Evolutionary conservation across 1,284 basidiomycete species (phyloP).

Genomic region (Papiliotrema laurentii): DNA sequence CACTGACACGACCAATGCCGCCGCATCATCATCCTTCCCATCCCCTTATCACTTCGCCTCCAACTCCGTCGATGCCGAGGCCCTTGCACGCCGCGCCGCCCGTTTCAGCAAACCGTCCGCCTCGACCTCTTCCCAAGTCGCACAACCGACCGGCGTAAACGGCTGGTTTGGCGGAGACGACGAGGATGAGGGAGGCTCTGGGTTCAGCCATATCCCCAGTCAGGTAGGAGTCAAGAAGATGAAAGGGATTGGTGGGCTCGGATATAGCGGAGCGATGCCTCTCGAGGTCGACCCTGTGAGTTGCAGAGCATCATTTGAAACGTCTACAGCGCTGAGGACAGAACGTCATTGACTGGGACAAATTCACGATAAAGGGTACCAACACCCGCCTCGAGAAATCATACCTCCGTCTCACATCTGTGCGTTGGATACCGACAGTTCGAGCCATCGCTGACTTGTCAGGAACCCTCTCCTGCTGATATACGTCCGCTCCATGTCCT

Average conservation of each 20-base stretch:
- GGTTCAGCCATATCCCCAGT: slow-evolving; percentile 20
- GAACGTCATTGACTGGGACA: slow-evolving; percentile 98
- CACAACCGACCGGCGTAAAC: slow-evolving; percentile 6
- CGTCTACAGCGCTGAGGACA: slow-evolving; percentile 35
- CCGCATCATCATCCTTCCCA: too few species aligned
- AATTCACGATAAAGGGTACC: slow-evolving; percentile 88
- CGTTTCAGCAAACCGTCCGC: slow-evolving; percentile 29
- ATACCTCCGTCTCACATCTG: slow-evolving; percentile 89
- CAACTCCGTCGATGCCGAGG: slow-evolving; percentile 25
- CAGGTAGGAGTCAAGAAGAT: slow-evolving; percentile 38
- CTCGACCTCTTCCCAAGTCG: neutral
- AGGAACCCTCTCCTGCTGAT: slow-evolving; percentile 92
- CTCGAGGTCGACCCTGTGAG: slow-evolving; percentile 51
- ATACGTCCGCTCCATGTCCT: slow-evolving; percentile 86
- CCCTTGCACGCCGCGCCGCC: slow-evolving; percentile 36
- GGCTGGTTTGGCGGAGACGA: slow-evolving; percentile 27
- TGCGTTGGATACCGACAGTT: slow-evolving; percentile 48
- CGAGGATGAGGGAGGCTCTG: slow-evolving; percentile 12
- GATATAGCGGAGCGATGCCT: slow-evolving; percentile 31
- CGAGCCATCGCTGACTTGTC: slow-evolving; percentile 1
- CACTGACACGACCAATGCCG: slow-evolving; percentile 17
- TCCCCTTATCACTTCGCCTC: slow-evolving; percentile 26
- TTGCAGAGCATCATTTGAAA: slow-evolving; percentile 1
- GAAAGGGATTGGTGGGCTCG: slow-evolving; percentile 31
- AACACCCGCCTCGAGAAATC: slow-evolving; percentile 87